Base-by-base conservation (phyloP, 1,284 basidiomycete genomes). In the Heterobasidion parviporum region DNA sequence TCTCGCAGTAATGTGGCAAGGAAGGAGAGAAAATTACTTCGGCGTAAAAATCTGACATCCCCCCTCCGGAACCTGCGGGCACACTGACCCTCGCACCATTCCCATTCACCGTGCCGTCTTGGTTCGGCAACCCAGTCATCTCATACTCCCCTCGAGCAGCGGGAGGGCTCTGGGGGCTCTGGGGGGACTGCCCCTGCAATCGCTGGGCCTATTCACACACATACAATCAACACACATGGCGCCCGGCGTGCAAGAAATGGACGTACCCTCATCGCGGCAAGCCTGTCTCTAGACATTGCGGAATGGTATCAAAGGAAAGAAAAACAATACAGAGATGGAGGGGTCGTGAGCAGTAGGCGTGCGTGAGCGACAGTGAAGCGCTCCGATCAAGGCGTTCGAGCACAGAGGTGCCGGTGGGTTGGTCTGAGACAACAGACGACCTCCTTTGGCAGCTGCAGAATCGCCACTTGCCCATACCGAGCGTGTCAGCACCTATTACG, bases 41-140 rank as follows among this genome's bases (percentile, higher is more conserved):
- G 41, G 63, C 61, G 59, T 73, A 75, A 62, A 76, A 76, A 38
- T 66, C 64, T 8, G 68, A 58, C 72, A 74, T 74, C 14, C 67
- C 65, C 48, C 72, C 66, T 8, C 56, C 10, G 9, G 16, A 53
- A 18, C 50, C 58, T 20, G 60, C 54, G 49, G 53, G 58, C 34
- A 58, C 63, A 32, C 66, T 68, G 15, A 15, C 26, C 16, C 55
- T 58, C 35, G 59, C 63, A 34, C 66, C 68, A 50, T 66, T 63
- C 10, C 64, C 63, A 45, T 58, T 57, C n/a, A 62, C 54, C 18
- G 67, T 52, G 41, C 54, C 52, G 48, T 62, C 60, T 16, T 61
- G 64, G 10, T 57, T 54, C 12, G 59, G 63, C 51, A 68, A 35
- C 44, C 61, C 64, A 4, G 67, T 58, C 70, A 72, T 68, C 60